Conservation (phyloP, 1,284 basidiomycete species). For the Lentinula novae-zelandiae region DNA sequence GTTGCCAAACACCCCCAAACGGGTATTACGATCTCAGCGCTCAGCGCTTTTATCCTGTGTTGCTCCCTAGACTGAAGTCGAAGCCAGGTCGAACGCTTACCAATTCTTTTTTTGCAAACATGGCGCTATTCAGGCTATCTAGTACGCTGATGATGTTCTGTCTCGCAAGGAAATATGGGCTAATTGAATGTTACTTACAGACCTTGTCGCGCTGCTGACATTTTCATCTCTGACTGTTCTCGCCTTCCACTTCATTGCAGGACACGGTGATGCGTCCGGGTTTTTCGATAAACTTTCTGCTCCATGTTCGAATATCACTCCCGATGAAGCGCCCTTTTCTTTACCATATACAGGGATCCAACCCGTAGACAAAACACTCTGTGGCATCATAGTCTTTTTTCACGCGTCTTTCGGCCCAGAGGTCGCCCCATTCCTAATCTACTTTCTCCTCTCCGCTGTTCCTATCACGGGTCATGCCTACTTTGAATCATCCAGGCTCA, state of each 20-base stretch:
- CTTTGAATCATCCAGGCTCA: slow-evolving; percentile 28
- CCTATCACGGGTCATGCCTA: slow-evolving; percentile 26
- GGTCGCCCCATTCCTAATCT: slow-evolving; percentile 25
- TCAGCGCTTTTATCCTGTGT: too few species aligned
- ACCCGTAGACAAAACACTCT: slow-evolving; percentile 30
- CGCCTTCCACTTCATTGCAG: slow-evolving; percentile 21
- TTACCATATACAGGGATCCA: slow-evolving; percentile 29
- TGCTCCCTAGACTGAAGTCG: too few species aligned
- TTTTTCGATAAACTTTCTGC: neutral
- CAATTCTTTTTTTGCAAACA: neutral
- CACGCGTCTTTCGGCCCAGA: slow-evolving; percentile 23
- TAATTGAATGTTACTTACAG: neutral
- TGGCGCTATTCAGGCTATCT: neutral
- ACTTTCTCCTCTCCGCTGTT: slow-evolving; percentile 25
- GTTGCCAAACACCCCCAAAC: too few species aligned
- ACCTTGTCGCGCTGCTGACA: neutral
- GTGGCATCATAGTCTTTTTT: slow-evolving; percentile 31
- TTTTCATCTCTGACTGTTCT: slow-evolving; percentile 1
- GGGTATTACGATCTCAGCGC: too few species aligned
- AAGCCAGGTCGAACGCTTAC: too few species aligned
- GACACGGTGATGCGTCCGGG: neutral
- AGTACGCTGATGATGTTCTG: neutral
- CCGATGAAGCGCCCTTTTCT: slow-evolving; percentile 23
- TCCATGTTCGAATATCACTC: slow-evolving; percentile 9
- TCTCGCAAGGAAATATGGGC: neutral